phyloP scores from a whole-genome alignment of 176 grass and related monocot genomes.

The Puya raimondii region DNA sequence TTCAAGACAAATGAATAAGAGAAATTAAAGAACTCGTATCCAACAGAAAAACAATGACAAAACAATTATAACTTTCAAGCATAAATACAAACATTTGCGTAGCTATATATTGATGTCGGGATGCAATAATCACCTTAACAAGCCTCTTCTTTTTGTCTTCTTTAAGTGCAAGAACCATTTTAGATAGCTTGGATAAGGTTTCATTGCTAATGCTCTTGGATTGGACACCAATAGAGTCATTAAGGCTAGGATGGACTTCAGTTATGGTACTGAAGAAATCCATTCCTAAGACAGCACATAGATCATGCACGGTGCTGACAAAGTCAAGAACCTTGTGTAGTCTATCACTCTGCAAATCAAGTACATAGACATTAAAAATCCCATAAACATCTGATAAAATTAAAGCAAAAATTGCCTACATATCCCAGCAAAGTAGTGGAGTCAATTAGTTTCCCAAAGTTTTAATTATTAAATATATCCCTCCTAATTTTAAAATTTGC shows the following conservation, averaged over 20 bases:
- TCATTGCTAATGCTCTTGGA: slow-evolving; percentile 89
- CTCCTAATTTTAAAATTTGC: no score
- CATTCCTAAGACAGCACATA: slow-evolving; percentile 79
- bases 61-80: not conserved
- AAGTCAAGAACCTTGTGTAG: slow-evolving; percentile 67
- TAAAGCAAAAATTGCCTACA: slow-evolving; percentile 1
- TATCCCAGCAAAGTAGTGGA: not conserved
- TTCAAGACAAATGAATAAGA: no score
- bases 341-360: slow-evolving; percentile 64
- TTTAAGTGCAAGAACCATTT: slow-evolving; percentile 55
- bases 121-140: slow-evolving; percentile 50
- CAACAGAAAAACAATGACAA: not conserved
- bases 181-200: slow-evolving; percentile 66
- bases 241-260: slow-evolving; percentile 86
- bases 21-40: no score
- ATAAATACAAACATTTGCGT: not conserved
- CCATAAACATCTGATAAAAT: slow-evolving; percentile 10
- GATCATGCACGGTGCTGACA: slow-evolving; percentile 71
- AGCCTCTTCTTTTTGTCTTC: slow-evolving; percentile 72
- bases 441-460: not conserved
- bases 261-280: slow-evolving; percentile 71
- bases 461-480: not conserved
- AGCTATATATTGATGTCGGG: not conserved
- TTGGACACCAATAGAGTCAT: slow-evolving; percentile 45
- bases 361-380: not conserved